phyloP scores from a whole-genome alignment of 345 rosid genomes.

The Syzygium aromaticum region DNA sequence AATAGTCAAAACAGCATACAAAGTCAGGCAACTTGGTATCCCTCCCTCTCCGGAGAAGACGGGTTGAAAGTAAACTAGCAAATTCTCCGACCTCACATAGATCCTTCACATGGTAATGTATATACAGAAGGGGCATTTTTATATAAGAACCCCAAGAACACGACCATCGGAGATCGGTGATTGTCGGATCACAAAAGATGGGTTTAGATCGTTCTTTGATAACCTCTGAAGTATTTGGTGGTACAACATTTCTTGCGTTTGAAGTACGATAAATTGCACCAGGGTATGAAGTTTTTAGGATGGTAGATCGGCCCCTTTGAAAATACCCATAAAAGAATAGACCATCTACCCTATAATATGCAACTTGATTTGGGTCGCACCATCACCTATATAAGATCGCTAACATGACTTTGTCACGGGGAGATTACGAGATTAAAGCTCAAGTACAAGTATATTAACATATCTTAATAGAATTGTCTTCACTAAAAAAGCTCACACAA shows the following conservation, averaged over 20 bases:
- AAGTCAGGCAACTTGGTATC: background rate
- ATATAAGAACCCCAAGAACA: background rate
- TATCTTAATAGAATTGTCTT: background rate
- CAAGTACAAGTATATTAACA: background rate
- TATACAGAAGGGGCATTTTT: background rate
- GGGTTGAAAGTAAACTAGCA: conserved; percentile 1
- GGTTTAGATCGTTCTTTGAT: background rate
- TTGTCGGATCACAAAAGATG: background rate
- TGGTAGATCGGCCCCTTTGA: background rate
- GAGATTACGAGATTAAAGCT: background rate
- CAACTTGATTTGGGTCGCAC: background rate
- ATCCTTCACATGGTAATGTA: background rate
- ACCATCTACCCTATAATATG: background rate
- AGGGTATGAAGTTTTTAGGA: background rate
- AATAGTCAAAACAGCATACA: conserved; percentile 15
- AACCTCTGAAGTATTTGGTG: background rate
- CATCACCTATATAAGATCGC: background rate
- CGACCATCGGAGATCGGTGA: background rate
- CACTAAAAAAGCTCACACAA: background rate
- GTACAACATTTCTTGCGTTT: background rate
- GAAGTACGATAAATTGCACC: background rate
- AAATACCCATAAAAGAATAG: background rate
- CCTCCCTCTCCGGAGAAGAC: conserved; percentile 2
- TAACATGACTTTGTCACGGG: background rate
- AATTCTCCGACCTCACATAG: background rate